Conservation (phyloP, 441 rosid species). For the Euphorbia schlechtendalii region DNA sequence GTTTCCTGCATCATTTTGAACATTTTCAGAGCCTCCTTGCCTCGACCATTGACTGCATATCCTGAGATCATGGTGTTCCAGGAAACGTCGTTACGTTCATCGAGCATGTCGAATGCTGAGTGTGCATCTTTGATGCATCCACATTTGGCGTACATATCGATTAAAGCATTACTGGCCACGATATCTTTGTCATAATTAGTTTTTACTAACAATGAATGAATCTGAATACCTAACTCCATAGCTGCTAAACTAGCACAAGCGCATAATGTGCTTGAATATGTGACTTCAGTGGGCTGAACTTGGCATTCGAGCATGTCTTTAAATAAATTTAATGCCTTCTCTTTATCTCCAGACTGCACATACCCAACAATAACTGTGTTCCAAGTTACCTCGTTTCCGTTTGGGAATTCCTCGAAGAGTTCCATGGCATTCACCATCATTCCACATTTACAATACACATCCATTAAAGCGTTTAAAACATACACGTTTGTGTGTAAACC, state of each 20-base stretch:
- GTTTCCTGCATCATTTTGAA: conserved; percentile 45
- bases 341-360: conserved; percentile 41
- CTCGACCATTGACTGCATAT: conserved; percentile 64
- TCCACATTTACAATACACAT: conserved; percentile 71
- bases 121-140: conserved; percentile 59
- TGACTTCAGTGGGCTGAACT: conserved; percentile 63
- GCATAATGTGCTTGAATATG: conserved; percentile 64
- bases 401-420: conserved; percentile 45
- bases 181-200: conserved; percentile 39
- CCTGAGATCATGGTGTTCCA: conserved; percentile 89
- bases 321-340: conserved; percentile 58
- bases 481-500: conserved; percentile 45
- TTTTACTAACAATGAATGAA: conserved; percentile 59
- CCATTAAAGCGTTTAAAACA: conserved; percentile 65
- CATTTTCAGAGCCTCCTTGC: conserved; percentile 38
- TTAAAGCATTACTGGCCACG: conserved; percentile 67
- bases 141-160: conserved; percentile 94
- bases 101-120: conserved; percentile 47
- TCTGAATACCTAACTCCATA: conserved; percentile 60
- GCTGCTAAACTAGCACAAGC: conserved; percentile 81
- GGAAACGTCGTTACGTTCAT: conserved; percentile 41
- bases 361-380: conserved; percentile 80
- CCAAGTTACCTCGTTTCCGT: conserved; percentile 66
- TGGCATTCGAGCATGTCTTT: conserved; percentile 45
- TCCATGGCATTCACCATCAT: conserved; percentile 47